Percentiles rank a stretch among this genome's conserved stretches.
Evolutionary conservation across 345 rosid species (phyloP).

Genomic region (Raphanus raphanistrum): DNA sequence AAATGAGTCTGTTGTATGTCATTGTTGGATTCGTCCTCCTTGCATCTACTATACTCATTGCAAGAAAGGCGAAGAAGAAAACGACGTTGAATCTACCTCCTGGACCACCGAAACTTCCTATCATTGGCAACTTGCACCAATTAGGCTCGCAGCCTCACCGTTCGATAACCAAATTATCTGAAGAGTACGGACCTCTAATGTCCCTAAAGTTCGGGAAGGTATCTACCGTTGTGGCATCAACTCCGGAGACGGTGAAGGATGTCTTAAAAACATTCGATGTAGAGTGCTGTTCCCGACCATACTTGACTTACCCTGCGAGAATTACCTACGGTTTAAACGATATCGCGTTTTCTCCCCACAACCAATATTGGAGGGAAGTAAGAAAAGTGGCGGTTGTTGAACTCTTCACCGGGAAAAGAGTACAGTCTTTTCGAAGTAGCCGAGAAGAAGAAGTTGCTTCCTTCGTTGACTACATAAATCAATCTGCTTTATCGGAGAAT

Average conservation of each 20-base stretch:
- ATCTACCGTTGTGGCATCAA: slow-evolving; percentile 44
- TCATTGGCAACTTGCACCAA: slow-evolving; percentile 49
- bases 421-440: slow-evolving; percentile 33
- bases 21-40: slow-evolving; percentile 13
- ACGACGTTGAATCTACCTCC: slow-evolving; percentile 33
- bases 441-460: slow-evolving; percentile 30
- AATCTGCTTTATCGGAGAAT: slow-evolving; percentile 19
- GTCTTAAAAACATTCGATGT: slow-evolving; percentile 40
- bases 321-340: slow-evolving; percentile 34
- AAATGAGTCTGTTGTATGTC: slow-evolving; percentile 26
- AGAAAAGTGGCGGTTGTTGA: slow-evolving; percentile 39
- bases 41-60: slow-evolving; percentile 18
- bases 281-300: slow-evolving; percentile 46
- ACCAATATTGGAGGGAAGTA: slow-evolving; percentile 37
- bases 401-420: slow-evolving; percentile 42
- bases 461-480: slow-evolving; percentile 15
- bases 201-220: slow-evolving; percentile 43
- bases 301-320: slow-evolving; percentile 22
- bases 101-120: slow-evolving; percentile 45
- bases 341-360: slow-evolving; percentile 36
- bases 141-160: slow-evolving; percentile 44
- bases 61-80: slow-evolving; percentile 9
- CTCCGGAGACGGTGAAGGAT: slow-evolving; percentile 42
- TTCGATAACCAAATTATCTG: slow-evolving; percentile 35
- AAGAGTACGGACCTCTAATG: slow-evolving; percentile 50